phyloP scores from a whole-genome alignment of 1,284 basidiomycete species.

The Ustilago vetiveriae region DNA sequence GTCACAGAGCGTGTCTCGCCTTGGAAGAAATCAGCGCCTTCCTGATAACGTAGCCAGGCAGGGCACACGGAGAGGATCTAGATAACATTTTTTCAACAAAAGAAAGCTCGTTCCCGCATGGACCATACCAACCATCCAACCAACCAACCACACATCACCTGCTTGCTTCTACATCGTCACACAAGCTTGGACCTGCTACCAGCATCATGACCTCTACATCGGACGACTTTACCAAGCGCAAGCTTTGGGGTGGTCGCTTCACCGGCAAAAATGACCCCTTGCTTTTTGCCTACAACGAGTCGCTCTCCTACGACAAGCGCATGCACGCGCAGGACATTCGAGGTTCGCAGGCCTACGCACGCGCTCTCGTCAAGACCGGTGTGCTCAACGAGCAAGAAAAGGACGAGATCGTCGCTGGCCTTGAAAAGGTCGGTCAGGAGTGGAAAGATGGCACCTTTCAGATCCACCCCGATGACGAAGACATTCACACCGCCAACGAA shows the following conservation, averaged over 20 bases:
- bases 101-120: too few relatives aligned
- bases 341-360: conserved; percentile 95
- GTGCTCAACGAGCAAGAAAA: conserved; percentile 80
- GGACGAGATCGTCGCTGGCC: conserved; percentile 78
- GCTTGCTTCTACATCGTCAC: too few relatives aligned
- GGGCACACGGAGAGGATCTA: too few relatives aligned
- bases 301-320: conserved; percentile 89
- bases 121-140: not conserved
- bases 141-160: too few relatives aligned
- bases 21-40: too few relatives aligned
- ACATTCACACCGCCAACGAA: conserved; percentile 99
- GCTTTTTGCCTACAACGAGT: conserved; percentile 69
- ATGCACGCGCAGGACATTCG: conserved; percentile 92
- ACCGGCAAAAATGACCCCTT: conserved; percentile 64
- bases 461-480: conserved; percentile 81
- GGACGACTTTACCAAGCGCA: conserved; percentile 64
- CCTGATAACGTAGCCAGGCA: too few relatives aligned
- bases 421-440: conserved; percentile 81
- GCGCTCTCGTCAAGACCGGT: conserved; percentile 79
- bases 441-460: conserved; percentile 73
- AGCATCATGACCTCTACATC: conserved; percentile 33
- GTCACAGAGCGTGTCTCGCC: not conserved
- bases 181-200: too few relatives aligned
- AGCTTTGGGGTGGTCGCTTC: conserved; percentile 67
- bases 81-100: too few relatives aligned